Evolutionary conservation across 73 alveolate species (phyloP).

Genomic region (Paramecium bursaria): DNA sequence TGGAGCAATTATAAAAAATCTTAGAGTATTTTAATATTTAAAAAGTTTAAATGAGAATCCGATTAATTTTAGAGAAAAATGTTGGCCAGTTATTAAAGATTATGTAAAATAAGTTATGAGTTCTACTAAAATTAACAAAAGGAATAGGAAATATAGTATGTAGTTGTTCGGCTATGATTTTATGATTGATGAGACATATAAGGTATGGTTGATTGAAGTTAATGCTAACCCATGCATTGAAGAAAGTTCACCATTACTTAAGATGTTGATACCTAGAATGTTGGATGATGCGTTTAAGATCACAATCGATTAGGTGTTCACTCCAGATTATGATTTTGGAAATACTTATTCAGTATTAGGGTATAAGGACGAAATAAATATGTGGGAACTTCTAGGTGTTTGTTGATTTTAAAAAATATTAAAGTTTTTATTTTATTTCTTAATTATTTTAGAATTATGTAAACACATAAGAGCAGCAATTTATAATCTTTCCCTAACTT

Average conservation of each 20-base stretch:
- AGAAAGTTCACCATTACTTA: conserved; percentile 81
- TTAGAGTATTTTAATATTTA: conserved; percentile 53
- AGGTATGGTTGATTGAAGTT: conserved; percentile 92
- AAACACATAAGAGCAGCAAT: too few relatives aligned
- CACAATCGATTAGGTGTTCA: conserved; percentile 76
- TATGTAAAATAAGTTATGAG: conserved; percentile 74
- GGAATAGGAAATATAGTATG: conserved; percentile 84
- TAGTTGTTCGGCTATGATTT: conserved; percentile 97
- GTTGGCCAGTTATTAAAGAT: conserved; percentile 77
- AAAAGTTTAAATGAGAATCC: conserved; percentile 55
- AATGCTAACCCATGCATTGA: conserved; percentile 99
- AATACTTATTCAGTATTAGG: not conserved
- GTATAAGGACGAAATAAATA: conserved; percentile 57
- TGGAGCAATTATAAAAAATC: conserved; percentile 75
- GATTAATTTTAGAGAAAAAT: conserved; percentile 68
- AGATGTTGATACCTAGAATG: conserved; percentile 86
- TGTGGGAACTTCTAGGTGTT: conserved; percentile 64
- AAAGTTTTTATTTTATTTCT: too few relatives aligned
- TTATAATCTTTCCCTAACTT: conserved; percentile 31
- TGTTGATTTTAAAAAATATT: too few relatives aligned
- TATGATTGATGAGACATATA: conserved; percentile 90
- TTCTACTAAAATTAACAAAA: conserved; percentile 80
- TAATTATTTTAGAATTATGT: too few relatives aligned
- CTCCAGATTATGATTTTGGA: conserved; percentile 30
- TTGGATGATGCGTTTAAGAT: conserved; percentile 89